Percentiles rank a stretch among this genome's conserved stretches.
These are phyloP conservation scores for Brachypodium distachyon DNA, from an alignment of 202 grass and related monocot genomes.

Conservation along the genomic window DNA sequence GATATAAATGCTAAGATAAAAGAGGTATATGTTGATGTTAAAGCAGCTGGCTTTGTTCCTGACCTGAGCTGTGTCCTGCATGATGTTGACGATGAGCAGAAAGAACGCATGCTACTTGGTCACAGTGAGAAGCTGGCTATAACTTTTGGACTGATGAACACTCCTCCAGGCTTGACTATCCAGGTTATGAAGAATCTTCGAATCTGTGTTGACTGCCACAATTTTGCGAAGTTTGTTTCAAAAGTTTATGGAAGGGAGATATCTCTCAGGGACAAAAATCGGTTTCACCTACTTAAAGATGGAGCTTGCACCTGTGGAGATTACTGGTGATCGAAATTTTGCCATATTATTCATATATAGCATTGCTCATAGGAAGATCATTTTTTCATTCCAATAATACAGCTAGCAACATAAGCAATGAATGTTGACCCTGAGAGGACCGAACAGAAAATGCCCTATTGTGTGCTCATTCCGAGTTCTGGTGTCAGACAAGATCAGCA, in stretches of 20 bases:
- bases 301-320: conserved; percentile 61
- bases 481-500: background rate
- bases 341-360: background rate
- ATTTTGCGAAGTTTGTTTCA: conserved; percentile 75
- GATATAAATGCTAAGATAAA: conserved; percentile 51
- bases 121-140: conserved; percentile 76
- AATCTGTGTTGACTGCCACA: conserved; percentile 73
- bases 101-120: conserved; percentile 59
- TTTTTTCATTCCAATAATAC: background rate
- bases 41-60: conserved; percentile 58
- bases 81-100: conserved; percentile 84
- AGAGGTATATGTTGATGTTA: conserved; percentile 48
- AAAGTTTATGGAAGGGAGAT: conserved; percentile 50
- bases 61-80: conserved; percentile 70
- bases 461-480: conserved; percentile 14
- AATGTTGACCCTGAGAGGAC: background rate
- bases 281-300: conserved; percentile 44
- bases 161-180: conserved; percentile 24
- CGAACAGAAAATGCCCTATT: background rate
- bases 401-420: background rate
- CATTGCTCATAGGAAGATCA: background rate
- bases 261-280: conserved; percentile 69
- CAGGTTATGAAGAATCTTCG: conserved; percentile 68
- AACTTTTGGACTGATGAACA: conserved; percentile 71
- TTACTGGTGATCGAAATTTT: conserved; percentile 52